phyloP scores from a whole-genome alignment of 306 rosid genomes.

The Canavalia ensiformis region DNA sequence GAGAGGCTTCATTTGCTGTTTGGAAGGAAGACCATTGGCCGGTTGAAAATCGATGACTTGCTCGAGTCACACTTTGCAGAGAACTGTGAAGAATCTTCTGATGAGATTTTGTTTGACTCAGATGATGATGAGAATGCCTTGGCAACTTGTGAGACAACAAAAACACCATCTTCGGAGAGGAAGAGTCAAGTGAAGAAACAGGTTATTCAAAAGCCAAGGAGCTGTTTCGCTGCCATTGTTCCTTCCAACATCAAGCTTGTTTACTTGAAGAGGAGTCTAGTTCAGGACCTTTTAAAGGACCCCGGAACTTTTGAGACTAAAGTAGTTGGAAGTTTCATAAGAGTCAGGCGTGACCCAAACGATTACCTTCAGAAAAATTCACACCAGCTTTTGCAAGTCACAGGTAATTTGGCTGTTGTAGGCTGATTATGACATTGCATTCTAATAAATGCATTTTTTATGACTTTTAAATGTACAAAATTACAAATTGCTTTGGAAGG shows the following conservation, averaged over 20 bases:
- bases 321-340: constrained; percentile 78
- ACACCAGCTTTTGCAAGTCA: constrained; percentile 80
- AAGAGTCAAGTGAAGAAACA: constrained; percentile 49
- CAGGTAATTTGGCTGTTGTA: constrained; percentile 56
- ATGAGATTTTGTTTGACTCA: constrained; percentile 50
- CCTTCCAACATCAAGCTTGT: constrained; percentile 77
- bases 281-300: constrained; percentile 67
- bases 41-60: constrained; percentile 65
- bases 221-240: constrained; percentile 74
- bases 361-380: constrained; percentile 86
- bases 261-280: constrained; percentile 70
- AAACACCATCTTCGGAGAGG: constrained; percentile 34
- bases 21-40: constrained; percentile 70
- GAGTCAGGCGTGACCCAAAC: constrained; percentile 78
- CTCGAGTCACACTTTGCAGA: constrained; percentile 74
- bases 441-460: constrained; percentile 30
- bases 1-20: constrained; percentile 66
- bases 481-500: constrained; percentile 17
- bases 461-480: constrained; percentile 31
- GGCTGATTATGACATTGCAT: constrained; percentile 20
- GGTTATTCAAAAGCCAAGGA: constrained; percentile 54
- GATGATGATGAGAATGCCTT: constrained; percentile 53
- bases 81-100: constrained; percentile 54
- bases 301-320: constrained; percentile 67
- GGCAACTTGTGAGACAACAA: constrained; percentile 40